Evolutionary conservation across 2,329 filamentous ascomycete genomes (phyloP), one percentile per base, ranked within the genome.

Genomic region (Xylaria digitata): DNA sequence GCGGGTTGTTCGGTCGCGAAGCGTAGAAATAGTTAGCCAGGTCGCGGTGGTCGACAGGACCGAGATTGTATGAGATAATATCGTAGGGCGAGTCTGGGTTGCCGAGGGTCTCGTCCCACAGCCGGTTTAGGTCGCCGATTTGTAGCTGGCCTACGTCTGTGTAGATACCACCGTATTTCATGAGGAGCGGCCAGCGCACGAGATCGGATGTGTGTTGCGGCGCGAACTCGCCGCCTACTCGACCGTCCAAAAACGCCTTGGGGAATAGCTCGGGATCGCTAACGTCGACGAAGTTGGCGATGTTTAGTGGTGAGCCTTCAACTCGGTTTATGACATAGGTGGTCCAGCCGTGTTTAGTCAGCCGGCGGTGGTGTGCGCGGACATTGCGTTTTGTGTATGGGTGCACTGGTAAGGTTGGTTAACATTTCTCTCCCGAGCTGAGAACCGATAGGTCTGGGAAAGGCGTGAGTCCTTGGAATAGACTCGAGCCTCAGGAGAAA

Each of bases 201-300:
- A 89, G 82, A 66, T 89, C 87, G 0, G 85, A 87, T 0, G 80
- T 84, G 71, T 88, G 86, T 71, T 88, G 86, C 2, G 78, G 75
- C 0, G 81, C 82, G 73, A 86, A 86, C 8, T 76, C 75, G 15
- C 87, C 86, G 3, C 77, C 78, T 6, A 89, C 78, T 0, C 79
- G 81, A 6, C 81, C 80, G n/a, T 86, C 78, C 6, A 74, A 43
- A 71, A 88, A 88, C 0, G 85, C 83, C 40, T 74, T 74, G 0
- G 86, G 86, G 63, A 88, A 86, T 0, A 75, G 76, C 0, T 63
- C 56, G 0, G 78, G 76, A 60, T 85, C 82, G 1, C 78, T 65
- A 7, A 82, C 71, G 72, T 87, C 80, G 46, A 88, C 77, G 68
- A 82, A 87, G 21, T 83, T 80, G 56, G 78, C 77, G 19, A 87